phyloP scores from a whole-genome alignment of 1,284 basidiomycete species.

The Apiotrichum veenhuisii region DNA sequence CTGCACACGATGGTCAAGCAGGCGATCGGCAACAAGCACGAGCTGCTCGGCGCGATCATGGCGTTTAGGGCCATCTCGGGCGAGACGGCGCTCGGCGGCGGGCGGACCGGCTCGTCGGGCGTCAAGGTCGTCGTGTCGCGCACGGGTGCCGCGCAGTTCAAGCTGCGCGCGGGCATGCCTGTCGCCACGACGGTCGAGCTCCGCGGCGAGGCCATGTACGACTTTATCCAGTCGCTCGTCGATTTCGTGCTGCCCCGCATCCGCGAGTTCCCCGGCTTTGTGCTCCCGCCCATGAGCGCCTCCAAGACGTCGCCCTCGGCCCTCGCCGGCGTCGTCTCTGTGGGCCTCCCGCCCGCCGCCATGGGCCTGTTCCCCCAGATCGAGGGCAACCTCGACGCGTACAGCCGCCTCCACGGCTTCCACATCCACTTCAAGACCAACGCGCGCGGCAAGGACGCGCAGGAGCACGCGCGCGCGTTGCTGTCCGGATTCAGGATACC shows the following conservation, averaged over 20 bases:
- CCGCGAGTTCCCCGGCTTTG: conserved; percentile 86
- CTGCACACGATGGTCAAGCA: conserved; percentile 81
- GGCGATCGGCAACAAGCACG: conserved; percentile 67
- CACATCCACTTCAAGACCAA: conserved; percentile 88
- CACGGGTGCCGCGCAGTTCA: conserved; percentile 79
- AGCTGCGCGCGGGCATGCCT: conserved; percentile 74
- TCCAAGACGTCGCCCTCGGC: conserved; percentile 61
- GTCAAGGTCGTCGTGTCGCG: conserved; percentile 76
- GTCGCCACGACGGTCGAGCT: conserved; percentile 85
- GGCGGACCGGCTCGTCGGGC: conserved; percentile 64
- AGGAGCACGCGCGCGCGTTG: conserved; percentile 76
- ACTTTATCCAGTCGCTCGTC: conserved; percentile 80
- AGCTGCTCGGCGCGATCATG: conserved; percentile 79
- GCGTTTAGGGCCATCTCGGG: conserved; percentile 84
- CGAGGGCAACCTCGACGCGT: conserved; percentile 84
- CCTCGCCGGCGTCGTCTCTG: conserved; percentile 78
- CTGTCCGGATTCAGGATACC: conserved; percentile 87
- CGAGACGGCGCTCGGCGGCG: conserved; percentile 67
- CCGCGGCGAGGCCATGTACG: conserved; percentile 86
- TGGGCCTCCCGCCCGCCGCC: conserved; percentile 78
- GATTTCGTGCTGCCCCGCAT: conserved; percentile 93
- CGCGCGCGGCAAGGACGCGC: conserved; percentile 73
- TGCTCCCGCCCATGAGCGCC: conserved; percentile 60
- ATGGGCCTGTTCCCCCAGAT: conserved; percentile 92
- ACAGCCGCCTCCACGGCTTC: conserved; percentile 79